phyloP scores from a whole-genome alignment of 108 stramenopile species.

The Mediolabrus comicus region DNA sequence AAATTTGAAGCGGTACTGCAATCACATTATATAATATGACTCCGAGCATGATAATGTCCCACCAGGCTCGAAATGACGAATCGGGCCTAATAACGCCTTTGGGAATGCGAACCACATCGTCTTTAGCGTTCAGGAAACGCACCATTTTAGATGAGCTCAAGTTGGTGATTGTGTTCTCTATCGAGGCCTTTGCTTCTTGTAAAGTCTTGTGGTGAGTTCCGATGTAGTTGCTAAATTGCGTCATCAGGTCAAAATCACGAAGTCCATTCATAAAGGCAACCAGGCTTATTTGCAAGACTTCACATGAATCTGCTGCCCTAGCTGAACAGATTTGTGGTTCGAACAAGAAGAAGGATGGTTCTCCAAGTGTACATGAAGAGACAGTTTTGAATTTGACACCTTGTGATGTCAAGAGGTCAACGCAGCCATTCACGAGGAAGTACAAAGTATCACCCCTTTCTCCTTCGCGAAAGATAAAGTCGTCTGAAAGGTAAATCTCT shows the following conservation, averaged over 20 bases:
- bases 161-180: constrained; percentile 47
- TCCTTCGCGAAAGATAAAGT: constrained; percentile 38
- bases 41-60: constrained; percentile 25
- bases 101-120: constrained; percentile 16
- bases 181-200: constrained; percentile 17
- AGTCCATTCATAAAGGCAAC: constrained; percentile 28
- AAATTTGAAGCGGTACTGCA: constrained; percentile 32
- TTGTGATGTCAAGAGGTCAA: constrained; percentile 44
- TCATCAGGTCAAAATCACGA: constrained; percentile 16
- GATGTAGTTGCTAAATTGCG: constrained; percentile 27
- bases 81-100: constrained; percentile 47
- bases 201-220: constrained; percentile 20
- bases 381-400: constrained; percentile 54
- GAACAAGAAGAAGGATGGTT: constrained; percentile 48
- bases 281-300: constrained; percentile 39
- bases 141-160: constrained; percentile 52
- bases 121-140: constrained; percentile 35
- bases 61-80: constrained; percentile 15
- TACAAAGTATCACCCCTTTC: constrained; percentile 40
- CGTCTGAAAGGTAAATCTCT: constrained; percentile 38
- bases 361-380: constrained; percentile 35
- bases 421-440: constrained; percentile 26
- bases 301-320: constrained; percentile 32
- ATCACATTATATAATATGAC: constrained; percentile 21
- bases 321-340: constrained; percentile 48